Percentiles rank a stretch among this genome's conserved stretches.
phyloP scores from a whole-genome alignment of 306 rosid species.

The Cicer cuneatum region DNA sequence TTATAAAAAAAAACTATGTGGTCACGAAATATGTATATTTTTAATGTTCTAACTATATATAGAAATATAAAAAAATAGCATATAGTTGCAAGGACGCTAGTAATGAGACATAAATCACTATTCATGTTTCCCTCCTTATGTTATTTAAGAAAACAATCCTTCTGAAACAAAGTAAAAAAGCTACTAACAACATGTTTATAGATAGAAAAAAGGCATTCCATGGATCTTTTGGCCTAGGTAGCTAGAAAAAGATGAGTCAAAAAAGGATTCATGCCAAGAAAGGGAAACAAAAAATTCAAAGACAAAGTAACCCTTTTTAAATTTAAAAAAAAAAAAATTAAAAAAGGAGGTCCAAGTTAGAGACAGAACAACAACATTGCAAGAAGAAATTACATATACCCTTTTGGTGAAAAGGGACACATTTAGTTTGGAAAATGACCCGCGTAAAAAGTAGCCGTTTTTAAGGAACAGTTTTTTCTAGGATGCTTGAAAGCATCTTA shows the following conservation, averaged over 20 bases:
- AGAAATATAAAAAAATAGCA: conserved; percentile 35
- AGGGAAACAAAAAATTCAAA: conserved; percentile 61
- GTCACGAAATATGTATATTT: conserved; percentile 6
- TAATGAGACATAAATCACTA: conserved; percentile 41
- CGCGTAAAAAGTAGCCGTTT: conserved; percentile 54
- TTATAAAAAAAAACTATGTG: too few species aligned
- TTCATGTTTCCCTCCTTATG: conserved; percentile 44
- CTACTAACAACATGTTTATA: conserved; percentile 28
- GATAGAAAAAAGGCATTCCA: conserved; percentile 51
- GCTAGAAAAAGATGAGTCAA: conserved; percentile 64
- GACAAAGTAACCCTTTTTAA: conserved; percentile 66
- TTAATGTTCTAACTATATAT: conserved; percentile 44
- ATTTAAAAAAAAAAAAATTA: conserved; percentile 26
- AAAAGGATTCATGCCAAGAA: conserved; percentile 75
- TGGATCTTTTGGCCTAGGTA: conserved; percentile 50
- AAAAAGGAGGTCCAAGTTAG: conserved; percentile 51
- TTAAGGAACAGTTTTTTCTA: conserved; percentile 51
- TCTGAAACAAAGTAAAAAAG: conserved; percentile 39
- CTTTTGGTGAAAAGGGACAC: conserved; percentile 61
- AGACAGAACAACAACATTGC: conserved; percentile 38
- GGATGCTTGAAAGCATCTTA: conserved; percentile 52
- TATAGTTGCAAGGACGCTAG: conserved; percentile 28
- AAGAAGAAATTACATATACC: conserved; percentile 35
- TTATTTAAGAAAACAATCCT: conserved; percentile 40
- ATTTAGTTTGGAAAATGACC: conserved; percentile 56